These are phyloP conservation scores for Oxyria digyna DNA, from an alignment of 148 eudicot genomes.

Conservation along the genomic window DNA sequence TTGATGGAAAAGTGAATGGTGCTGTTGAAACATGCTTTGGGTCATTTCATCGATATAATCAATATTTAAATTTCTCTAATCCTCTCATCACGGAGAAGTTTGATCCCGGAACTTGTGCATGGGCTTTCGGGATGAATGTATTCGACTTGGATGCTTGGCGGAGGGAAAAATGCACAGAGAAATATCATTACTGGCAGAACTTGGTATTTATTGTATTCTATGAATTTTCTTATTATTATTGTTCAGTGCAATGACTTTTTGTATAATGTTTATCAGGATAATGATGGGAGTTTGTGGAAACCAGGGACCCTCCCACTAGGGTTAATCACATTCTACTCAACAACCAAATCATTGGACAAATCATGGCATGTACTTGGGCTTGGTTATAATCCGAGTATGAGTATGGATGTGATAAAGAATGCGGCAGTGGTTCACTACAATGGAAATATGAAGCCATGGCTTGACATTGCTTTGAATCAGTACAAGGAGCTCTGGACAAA, in stretches of 20 bases:
- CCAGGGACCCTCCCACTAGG: conserved; percentile 77
- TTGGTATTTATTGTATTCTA: conserved; percentile 29
- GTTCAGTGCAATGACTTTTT: background rate
- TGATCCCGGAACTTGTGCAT: conserved; percentile 73
- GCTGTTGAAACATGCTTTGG: conserved; percentile 93
- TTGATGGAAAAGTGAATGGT: conserved; percentile 78
- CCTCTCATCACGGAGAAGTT: conserved; percentile 76
- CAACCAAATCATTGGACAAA: conserved; percentile 78
- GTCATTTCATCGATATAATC: conserved; percentile 67
- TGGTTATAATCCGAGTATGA: conserved; percentile 80
- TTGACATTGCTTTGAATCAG: conserved; percentile 72
- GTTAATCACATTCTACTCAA: conserved; percentile 58
- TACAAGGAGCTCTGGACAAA: conserved; percentile 80
- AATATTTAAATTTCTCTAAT: conserved; percentile 77
- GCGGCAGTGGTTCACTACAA: conserved; percentile 92
- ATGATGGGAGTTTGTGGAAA: conserved; percentile 67
- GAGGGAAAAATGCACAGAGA: conserved; percentile 70
- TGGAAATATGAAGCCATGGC: conserved; percentile 77
- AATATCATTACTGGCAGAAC: conserved; percentile 83
- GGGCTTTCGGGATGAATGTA: conserved; percentile 92
- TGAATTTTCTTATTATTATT: background rate
- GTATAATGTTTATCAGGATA: conserved; percentile 33
- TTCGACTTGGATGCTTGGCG: conserved; percentile 93
- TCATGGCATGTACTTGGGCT: conserved; percentile 93
- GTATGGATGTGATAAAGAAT: conserved; percentile 81